These are phyloP conservation scores for Leccinum boreale DNA, from an alignment of 768 basidiomycete genomes.

Conservation along the genomic window DNA sequence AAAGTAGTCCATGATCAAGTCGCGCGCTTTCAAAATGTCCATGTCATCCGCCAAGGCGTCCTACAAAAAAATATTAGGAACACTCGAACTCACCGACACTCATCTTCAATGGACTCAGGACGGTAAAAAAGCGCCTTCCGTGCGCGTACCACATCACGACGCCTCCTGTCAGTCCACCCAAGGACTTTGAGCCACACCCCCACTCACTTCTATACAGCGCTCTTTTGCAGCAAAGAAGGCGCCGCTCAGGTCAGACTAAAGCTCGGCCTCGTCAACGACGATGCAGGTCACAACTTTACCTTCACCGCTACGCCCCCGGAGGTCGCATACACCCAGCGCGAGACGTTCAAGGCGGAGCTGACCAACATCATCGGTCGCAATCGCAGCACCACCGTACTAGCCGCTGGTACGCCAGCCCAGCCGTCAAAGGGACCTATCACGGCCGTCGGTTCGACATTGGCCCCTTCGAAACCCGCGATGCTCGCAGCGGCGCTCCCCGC, in stretches of 20 bases:
- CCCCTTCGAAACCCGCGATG: conserved; percentile 29
- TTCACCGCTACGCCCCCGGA: conserved; percentile 62
- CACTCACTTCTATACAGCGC: conserved; percentile 40
- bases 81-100: conserved; percentile 68
- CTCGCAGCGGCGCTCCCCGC: conserved; percentile 26
- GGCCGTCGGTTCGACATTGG: conserved; percentile 3
- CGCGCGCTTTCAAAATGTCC: conserved; percentile 12
- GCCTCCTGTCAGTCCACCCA: conserved; percentile 47
- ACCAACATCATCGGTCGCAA: conserved; percentile 76
- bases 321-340: conserved; percentile 66
- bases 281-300: conserved; percentile 78
- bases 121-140: conserved; percentile 59
- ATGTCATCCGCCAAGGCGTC: conserved; percentile 19
- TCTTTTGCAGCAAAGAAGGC: conserved; percentile 85
- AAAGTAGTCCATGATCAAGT: conserved; percentile 71
- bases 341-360: conserved; percentile 78
- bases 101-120: conserved; percentile 81
- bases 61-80: conserved; percentile 68
- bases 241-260: conserved; percentile 78
- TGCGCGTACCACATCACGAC: conserved; percentile 59
- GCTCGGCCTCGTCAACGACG: conserved; percentile 63
- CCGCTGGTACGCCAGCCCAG: conserved; percentile 19
- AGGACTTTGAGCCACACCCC: neutral
- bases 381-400: conserved; percentile 37
- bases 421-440: conserved; percentile 25